These are phyloP conservation scores for Ottelia alismoides DNA, from an alignment of 106 monocot species.

Conservation along the genomic window DNA sequence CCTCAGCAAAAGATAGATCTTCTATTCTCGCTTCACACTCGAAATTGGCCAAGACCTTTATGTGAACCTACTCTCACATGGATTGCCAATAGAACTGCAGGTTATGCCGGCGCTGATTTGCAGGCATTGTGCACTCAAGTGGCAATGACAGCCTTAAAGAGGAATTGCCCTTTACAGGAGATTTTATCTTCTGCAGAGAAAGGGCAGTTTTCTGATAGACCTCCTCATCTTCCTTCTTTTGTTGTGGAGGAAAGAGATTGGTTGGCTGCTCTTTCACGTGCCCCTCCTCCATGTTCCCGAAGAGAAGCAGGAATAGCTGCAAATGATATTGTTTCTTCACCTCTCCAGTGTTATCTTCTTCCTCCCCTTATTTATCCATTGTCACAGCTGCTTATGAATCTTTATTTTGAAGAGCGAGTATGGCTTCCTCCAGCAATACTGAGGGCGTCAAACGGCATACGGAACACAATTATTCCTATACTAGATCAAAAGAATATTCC, in stretches of 20 bases:
- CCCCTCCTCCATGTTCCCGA: slow-evolving; percentile 85
- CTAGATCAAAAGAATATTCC: slow-evolving; percentile 39
- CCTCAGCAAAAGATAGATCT: slow-evolving; percentile 66
- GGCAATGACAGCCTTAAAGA: slow-evolving; percentile 84
- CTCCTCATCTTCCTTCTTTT: slow-evolving; percentile 55
- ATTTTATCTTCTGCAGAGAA: slow-evolving; percentile 59
- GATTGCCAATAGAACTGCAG: slow-evolving; percentile 76
- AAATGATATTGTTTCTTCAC: slow-evolving; percentile 64
- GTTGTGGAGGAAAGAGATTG: slow-evolving; percentile 76
- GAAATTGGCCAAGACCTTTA: slow-evolving; percentile 74
- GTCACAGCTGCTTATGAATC: slow-evolving; percentile 30
- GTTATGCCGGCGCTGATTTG: slow-evolving; percentile 94
- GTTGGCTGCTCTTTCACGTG: slow-evolving; percentile 64
- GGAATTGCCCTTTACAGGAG: slow-evolving; percentile 57
- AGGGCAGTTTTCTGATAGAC: slow-evolving; percentile 19
- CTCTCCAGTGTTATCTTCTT: slow-evolving; percentile 46
- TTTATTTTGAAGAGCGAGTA: slow-evolving; percentile 61
- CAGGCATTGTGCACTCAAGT: slow-evolving; percentile 90
- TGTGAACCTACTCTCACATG: slow-evolving; percentile 50
- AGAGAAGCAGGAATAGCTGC: slow-evolving; percentile 89
- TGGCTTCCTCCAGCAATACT: slow-evolving; percentile 61
- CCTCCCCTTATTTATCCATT: slow-evolving; percentile 59
- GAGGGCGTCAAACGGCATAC: slow-evolving; percentile 36
- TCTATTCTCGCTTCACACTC: slow-evolving; percentile 84
- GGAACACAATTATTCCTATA: slow-evolving; percentile 31